Evolutionary conservation across 441 rosid genomes (phyloP).

Genomic region (Dalechampia spathulata): DNA sequence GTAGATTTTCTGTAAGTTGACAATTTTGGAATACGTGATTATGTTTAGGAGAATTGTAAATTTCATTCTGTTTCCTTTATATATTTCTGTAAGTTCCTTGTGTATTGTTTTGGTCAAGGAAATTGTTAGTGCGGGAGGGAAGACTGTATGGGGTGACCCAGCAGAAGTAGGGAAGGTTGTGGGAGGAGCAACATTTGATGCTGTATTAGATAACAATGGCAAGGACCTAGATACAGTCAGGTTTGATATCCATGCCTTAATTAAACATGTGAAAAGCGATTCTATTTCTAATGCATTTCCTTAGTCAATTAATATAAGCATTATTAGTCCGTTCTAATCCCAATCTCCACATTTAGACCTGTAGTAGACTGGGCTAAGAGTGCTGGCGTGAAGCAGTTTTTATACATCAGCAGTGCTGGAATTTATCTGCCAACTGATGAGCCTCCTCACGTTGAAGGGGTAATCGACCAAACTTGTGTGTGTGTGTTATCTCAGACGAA

Average conservation of each 20-base stretch:
- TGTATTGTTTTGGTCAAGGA: slow-evolving; percentile 32
- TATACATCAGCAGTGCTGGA: slow-evolving; percentile 91
- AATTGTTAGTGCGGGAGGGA: slow-evolving; percentile 77
- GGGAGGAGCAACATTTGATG: slow-evolving; percentile 64
- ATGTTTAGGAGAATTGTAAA: background rate
- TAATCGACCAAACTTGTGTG: slow-evolving; percentile 10
- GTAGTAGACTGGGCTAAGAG: slow-evolving; percentile 87
- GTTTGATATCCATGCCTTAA: slow-evolving; percentile 19
- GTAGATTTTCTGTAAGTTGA: slow-evolving; percentile 59
- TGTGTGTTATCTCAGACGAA: background rate
- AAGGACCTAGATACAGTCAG: slow-evolving; percentile 75
- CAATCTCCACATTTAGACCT: slow-evolving; percentile 41
- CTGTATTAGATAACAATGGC: slow-evolving; percentile 90
- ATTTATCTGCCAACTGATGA: slow-evolving; percentile 80
- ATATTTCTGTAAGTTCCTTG: background rate
- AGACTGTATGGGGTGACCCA: slow-evolving; percentile 85
- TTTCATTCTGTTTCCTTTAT: background rate
- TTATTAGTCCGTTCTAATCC: too few species aligned
- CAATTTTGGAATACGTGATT: too few species aligned
- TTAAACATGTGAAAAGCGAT: background rate
- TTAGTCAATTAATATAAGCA: too few species aligned
- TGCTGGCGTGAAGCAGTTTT: slow-evolving; percentile 68
- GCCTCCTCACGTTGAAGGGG: slow-evolving; percentile 97
- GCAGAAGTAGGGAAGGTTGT: slow-evolving; percentile 56
- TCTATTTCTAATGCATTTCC: too few species aligned